Evolutionary conservation across 768 basidiomycete species (phyloP).

Genomic region (Pisolithus microcarpus): DNA sequence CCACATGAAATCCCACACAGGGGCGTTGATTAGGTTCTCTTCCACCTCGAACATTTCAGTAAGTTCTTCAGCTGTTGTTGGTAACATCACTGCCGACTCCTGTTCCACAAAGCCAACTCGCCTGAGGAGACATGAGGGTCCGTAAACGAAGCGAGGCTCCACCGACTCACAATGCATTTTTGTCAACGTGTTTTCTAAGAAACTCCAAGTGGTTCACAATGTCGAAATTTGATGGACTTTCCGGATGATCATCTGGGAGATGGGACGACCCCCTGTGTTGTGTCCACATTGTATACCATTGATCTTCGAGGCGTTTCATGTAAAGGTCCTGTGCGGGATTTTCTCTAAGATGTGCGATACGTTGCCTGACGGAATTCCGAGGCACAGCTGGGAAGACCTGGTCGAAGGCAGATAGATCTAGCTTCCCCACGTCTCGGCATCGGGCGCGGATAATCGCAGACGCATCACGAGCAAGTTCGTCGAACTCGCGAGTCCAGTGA

Average conservation of each 20-base stretch:
- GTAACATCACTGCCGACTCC: slow-evolving; percentile 33
- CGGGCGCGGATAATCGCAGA: slow-evolving; percentile 77
- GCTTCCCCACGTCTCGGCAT: slow-evolving; percentile 49
- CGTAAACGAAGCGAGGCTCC: background rate
- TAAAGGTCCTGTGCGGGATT: slow-evolving; percentile 66
- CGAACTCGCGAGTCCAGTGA: slow-evolving; percentile 80
- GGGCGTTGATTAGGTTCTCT: slow-evolving; percentile 35
- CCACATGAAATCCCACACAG: slow-evolving; percentile 72
- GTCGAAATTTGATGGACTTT: slow-evolving; percentile 67
- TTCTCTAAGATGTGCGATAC: slow-evolving; percentile 53
- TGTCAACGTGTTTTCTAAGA: slow-evolving; percentile 74
- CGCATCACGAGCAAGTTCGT: slow-evolving; percentile 83
- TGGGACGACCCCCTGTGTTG: slow-evolving; percentile 57
- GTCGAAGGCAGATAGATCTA: slow-evolving; percentile 67
- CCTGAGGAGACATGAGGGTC: slow-evolving; percentile 29
- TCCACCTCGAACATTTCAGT: slow-evolving; percentile 42
- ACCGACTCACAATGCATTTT: slow-evolving; percentile 72
- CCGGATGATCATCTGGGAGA: slow-evolving; percentile 65
- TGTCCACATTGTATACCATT: slow-evolving; percentile 75
- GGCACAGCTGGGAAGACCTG: slow-evolving; percentile 78
- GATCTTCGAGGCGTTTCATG: slow-evolving; percentile 69
- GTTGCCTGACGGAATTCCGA: slow-evolving; percentile 64
- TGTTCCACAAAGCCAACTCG: slow-evolving; percentile 56
- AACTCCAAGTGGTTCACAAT: slow-evolving; percentile 77
- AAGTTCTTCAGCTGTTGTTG: slow-evolving; percentile 39